Evolutionary conservation across 2,329 filamentous ascomycete species (phyloP), one percentile per base, ranked within the genome.

Genomic region (Epichloe gansuensis): DNA sequence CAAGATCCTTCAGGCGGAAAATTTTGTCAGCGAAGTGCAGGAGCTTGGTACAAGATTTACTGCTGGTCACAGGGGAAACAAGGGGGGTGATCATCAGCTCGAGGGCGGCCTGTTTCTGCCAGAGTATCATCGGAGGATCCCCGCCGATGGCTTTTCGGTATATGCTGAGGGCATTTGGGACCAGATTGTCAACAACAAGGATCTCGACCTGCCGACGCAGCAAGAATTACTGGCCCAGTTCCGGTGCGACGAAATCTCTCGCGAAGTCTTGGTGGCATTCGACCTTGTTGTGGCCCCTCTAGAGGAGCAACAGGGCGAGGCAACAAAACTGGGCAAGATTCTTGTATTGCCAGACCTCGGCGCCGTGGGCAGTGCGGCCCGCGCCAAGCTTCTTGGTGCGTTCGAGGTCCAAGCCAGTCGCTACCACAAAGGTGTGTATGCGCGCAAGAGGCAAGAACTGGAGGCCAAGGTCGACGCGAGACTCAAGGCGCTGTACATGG

Each of bases 151-250:
- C n/a, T 93, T 97, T 64, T 87, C 91, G 0, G 77, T 89, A 54
- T 98, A 98, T 61, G 90, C 93, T 0, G 83, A 93, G 65, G 89
- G 90, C 41, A 82, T 98, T 44, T 98, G 93, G 93, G 90, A 97
- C 62, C 91, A 97, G 70, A 98, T 98, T 64, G 90, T 95, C 61
- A 87, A 91, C 74, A 98, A 98, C 76, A 98, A 98, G 70, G 93
- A 98, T 63, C 76, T 98, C 51, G 93, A 98, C 68, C 71, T 98
- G 54, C 93, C 93, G 3, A 97, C 93, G 0, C 93, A 98, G 66
- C 93, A 98, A 70, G 93, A 98, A 67, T 77, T 98, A 45, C 77
- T 98, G 50, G 93, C 93, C 11, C 93, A 98, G 67, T 98, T 97
- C 73, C 82, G 93, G 58, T 98, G 93, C 67, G 93, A 98, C 66